A percentile compares a stretch with the other conserved stretches of the same genome.
phyloP scores from a whole-genome alignment of 2,329 filamentous ascomycete genomes.

The Aspergillus chevalieri region DNA sequence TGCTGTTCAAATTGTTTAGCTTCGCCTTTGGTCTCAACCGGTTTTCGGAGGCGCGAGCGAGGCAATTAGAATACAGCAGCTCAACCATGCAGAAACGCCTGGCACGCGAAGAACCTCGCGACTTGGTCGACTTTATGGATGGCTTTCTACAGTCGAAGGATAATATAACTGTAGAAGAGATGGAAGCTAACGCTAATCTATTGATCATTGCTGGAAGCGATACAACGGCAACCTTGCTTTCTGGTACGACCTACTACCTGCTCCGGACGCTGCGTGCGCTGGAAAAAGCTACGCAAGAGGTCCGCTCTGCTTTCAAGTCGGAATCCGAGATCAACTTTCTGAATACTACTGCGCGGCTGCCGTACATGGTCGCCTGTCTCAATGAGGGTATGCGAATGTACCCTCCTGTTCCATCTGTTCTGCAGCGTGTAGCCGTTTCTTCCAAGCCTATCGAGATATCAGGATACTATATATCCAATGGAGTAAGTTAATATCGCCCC shows the following conservation, averaged over 20 bases:
- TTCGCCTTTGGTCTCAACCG: neutral
- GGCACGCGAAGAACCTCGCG: neutral
- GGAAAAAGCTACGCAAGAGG: slow-evolving; percentile 30
- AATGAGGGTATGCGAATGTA: slow-evolving; percentile 39
- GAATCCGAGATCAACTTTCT: slow-evolving; percentile 35
- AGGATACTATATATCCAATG: slow-evolving; percentile 2
- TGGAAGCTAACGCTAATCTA: slow-evolving; percentile 27
- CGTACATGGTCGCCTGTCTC: slow-evolving; percentile 37
- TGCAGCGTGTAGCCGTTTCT: slow-evolving; percentile 8
- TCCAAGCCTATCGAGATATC: slow-evolving; percentile 1
- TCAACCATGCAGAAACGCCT: slow-evolving; percentile 4
- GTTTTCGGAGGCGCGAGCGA: neutral
- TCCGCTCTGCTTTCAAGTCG: slow-evolving; percentile 31
- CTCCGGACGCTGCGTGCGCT: slow-evolving; percentile 26
- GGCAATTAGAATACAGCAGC: slow-evolving; percentile 1
- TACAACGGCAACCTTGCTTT: slow-evolving; percentile 42
- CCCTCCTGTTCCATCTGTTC: slow-evolving; percentile 20
- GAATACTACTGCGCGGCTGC: slow-evolving; percentile 17
- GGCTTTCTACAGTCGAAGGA: slow-evolving; percentile 10
- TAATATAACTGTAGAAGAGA: slow-evolving; percentile 20
- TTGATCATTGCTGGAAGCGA: slow-evolving; percentile 37
- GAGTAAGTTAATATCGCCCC: neutral
- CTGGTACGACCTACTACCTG: slow-evolving; percentile 39
- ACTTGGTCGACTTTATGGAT: slow-evolving; percentile 11
- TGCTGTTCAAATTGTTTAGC: neutral